phyloP scores from a whole-genome alignment of 805 yeast species.

The Debaryomyces castellii region DNA sequence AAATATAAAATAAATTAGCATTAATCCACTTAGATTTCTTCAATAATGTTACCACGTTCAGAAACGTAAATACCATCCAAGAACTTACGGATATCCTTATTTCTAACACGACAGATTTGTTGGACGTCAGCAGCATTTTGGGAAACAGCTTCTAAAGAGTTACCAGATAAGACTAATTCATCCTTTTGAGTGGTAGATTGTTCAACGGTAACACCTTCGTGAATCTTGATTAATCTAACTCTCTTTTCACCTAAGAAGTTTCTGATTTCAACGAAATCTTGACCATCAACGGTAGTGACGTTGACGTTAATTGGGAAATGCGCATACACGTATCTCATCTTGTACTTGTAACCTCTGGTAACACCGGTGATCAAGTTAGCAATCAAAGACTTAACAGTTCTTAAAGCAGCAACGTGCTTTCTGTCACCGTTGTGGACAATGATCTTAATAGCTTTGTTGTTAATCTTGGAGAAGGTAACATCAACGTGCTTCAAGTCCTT shows the following conservation, averaged over 20 bases:
- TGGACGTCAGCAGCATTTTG: constrained; percentile 98
- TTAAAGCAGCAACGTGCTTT: constrained; percentile 99
- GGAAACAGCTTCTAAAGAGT: constrained; percentile 95
- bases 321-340: constrained; percentile 99
- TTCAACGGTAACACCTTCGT: constrained; percentile 87
- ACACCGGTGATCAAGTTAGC: constrained; percentile 97
- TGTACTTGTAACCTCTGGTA: constrained; percentile 98
- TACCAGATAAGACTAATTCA: constrained; percentile 89
- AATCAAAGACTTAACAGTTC: constrained; percentile 96
- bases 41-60: constrained; percentile 84
- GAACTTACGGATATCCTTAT: constrained; percentile 99
- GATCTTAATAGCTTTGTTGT: constrained; percentile 74
- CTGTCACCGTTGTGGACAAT: constrained; percentile 98
- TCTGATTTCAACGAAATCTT: constrained; percentile 87
- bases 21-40: constrained; percentile 44
- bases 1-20: constrained; percentile 5
- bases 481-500: constrained; percentile 94
- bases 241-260: constrained; percentile 99
- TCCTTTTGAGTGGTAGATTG: constrained; percentile 86
- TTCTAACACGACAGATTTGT: constrained; percentile 97
- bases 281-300: constrained; percentile 76
- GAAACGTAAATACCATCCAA: constrained; percentile 99
- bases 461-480: constrained; percentile 84
- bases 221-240: constrained; percentile 83
- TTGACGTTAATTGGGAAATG: constrained; percentile 99